Base-by-base conservation (phyloP, 345 rosid genomes). In the Citrus inodora region DNA sequence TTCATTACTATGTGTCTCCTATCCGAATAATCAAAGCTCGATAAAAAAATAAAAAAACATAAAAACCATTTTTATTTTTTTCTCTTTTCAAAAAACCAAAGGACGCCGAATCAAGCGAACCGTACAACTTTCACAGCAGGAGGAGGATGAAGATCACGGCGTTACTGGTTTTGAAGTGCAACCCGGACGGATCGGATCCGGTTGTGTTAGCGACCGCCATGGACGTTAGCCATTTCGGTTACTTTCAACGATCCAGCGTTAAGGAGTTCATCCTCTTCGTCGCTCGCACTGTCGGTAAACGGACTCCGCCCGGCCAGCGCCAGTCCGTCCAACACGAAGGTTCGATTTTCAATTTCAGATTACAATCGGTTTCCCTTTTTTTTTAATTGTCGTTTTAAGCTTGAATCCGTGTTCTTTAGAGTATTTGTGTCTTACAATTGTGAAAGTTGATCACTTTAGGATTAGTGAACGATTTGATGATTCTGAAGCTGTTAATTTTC, bases 251-350 rank as follows among this genome's bases (percentile, higher is more conserved):
- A 80, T 86, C 95, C 46, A 87, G 95, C 91, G 92, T 90, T 79
- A 90, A 87, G 84, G 97, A 96, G 80, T 94, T 96, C 82, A 67
- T 93, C 78, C 88, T 92, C 80, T 96, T 96, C 72, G 92, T 94
- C 69, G 90, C 92, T 24, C 97, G 97, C 42, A 92, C 99, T 81
- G 99, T 96, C 80, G 99, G 97, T 21, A 91, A 86, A 67, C 97
- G 99, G 13, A 93, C 97, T 30, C 89, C 90, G 48, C 90, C 97
- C 25, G 87, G 87, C 71, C 97, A 94, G 71, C 97, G 97, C 67
- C 99, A 96, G 70, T 93, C 98, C 48, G 98, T 94, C 21, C 97
- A 91, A 75, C 97, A 93, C 81, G 93, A 92, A 91, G 99, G 98
- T 95, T 35, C 55, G 48, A 53, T 61, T 69, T 67, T 5, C 24